Conservation (phyloP, 164 flowering plant genomes). For the Sextonia rubra region DNA sequence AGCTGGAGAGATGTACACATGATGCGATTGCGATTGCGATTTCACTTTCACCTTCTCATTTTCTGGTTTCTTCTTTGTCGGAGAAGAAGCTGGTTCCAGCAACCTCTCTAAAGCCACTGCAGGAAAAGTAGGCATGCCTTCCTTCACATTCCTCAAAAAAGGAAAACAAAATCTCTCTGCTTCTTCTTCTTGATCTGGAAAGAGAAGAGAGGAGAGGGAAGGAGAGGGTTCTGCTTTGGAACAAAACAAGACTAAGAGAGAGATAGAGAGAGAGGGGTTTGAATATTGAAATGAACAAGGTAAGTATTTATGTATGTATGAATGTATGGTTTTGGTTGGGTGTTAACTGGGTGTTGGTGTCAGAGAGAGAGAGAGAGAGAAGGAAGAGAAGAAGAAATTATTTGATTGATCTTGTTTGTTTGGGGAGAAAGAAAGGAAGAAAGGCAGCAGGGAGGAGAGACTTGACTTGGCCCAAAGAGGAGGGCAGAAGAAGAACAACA, state of each 20-base stretch:
- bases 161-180: too few species aligned
- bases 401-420: not conserved
- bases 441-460: not conserved
- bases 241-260: too few species aligned
- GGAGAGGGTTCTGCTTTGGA: too few species aligned
- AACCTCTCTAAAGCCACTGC: constrained; percentile 69
- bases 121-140: constrained; percentile 66
- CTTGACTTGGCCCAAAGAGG: not conserved
- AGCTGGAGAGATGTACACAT: constrained; percentile 42
- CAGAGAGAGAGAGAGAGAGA: not conserved
- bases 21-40: not conserved
- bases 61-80: not conserved
- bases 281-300: not conserved
- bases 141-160: not conserved
- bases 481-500: too few species aligned
- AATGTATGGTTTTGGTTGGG: too few species aligned
- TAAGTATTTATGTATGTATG: too few species aligned
- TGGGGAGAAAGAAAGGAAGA: not conserved
- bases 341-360: not conserved
- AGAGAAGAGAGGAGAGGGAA: too few species aligned
- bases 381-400: not conserved
- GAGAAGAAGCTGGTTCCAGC: constrained; percentile 45
- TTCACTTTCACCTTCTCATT: constrained; percentile 1
- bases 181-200: too few species aligned
- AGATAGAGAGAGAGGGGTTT: too few species aligned